These are phyloP conservation scores for Ustilago crameri DNA, from an alignment of 1,284 basidiomycete genomes.

Conservation along the genomic window DNA sequence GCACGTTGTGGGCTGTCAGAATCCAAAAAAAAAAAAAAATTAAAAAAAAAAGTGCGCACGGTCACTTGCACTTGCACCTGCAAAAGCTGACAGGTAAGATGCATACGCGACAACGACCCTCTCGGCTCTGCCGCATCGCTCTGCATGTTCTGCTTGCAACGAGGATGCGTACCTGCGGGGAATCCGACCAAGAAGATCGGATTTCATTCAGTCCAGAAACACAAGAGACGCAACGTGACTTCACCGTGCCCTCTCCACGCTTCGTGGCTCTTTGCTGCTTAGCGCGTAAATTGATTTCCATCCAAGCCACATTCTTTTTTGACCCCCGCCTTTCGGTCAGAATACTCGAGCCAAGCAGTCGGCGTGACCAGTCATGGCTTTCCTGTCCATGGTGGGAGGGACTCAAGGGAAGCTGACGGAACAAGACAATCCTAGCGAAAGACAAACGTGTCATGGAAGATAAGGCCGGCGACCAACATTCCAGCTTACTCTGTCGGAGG, in stretches of 20 bases:
- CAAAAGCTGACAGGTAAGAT: slow-evolving; percentile 15
- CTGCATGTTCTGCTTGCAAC: neutral
- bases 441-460: no score
- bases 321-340: no score
- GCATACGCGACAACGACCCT: slow-evolving; percentile 6
- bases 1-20: slow-evolving; percentile 10
- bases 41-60: neutral
- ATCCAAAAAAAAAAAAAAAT: neutral
- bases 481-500: neutral
- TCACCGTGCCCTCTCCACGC: neutral
- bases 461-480: neutral
- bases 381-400: no score
- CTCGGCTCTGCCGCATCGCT: neutral
- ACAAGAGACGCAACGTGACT: slow-evolving; percentile 13
- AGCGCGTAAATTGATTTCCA: slow-evolving; percentile 10
- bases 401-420: no score
- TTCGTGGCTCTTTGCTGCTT: no score
- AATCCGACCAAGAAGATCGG: slow-evolving; percentile 3
- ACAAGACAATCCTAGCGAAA: no score
- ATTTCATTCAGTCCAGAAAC: neutral
- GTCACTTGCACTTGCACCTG: neutral
- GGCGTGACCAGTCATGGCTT: no score
- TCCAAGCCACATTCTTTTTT: neutral
- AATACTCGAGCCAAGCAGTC: no score
- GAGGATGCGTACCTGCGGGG: neutral